A percentile compares a stretch with the other conserved stretches of the same genome.
Conservation (phyloP, 768 basidiomycete genomes). For the Peribolospora kevripleyi region DNA sequence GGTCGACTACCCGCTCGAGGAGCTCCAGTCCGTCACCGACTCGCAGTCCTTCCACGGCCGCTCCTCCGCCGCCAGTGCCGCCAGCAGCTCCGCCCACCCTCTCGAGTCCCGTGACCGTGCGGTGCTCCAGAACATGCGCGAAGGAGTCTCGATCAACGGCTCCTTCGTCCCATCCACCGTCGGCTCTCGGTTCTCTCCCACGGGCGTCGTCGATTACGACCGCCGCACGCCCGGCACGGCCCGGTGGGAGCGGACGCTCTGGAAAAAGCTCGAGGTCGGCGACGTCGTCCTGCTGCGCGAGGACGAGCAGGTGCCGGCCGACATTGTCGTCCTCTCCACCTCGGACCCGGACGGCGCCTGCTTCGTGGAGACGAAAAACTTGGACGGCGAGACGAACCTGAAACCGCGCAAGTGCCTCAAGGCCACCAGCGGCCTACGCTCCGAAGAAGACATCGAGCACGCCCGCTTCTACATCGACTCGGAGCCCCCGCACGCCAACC, state of each 20-base stretch:
- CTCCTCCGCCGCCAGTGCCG: slow-evolving; percentile 2
- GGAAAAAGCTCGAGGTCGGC: slow-evolving; percentile 98
- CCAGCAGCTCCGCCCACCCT: background rate
- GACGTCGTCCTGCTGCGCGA: slow-evolving; percentile 74
- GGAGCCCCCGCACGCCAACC: slow-evolving; percentile 76
- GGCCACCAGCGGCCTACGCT: slow-evolving; percentile 46
- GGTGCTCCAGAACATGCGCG: slow-evolving; percentile 3
- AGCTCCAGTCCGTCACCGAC: background rate
- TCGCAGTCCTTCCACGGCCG: background rate
- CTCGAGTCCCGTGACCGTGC: background rate
- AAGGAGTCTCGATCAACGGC: slow-evolving; percentile 4
- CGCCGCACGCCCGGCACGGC: slow-evolving; percentile 44
- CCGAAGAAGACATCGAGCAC: slow-evolving; percentile 76
- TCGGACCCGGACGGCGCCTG: slow-evolving; percentile 78
- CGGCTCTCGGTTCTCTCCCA: slow-evolving; percentile 17
- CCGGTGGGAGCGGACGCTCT: slow-evolving; percentile 80
- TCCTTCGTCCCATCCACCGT: slow-evolving; percentile 20
- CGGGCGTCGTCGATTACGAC: slow-evolving; percentile 61
- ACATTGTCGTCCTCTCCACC: slow-evolving; percentile 75
- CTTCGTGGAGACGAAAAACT: slow-evolving; percentile 91
- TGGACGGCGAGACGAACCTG: slow-evolving; percentile 92
- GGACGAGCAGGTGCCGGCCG: slow-evolving; percentile 89
- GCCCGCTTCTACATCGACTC: slow-evolving; percentile 71
- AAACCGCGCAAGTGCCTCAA: slow-evolving; percentile 57
- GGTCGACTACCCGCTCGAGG: background rate